These are phyloP conservation scores for Cercospora zeae-maydis DNA, from an alignment of 2,329 filamentous ascomycete species.

Conservation along the genomic window DNA sequence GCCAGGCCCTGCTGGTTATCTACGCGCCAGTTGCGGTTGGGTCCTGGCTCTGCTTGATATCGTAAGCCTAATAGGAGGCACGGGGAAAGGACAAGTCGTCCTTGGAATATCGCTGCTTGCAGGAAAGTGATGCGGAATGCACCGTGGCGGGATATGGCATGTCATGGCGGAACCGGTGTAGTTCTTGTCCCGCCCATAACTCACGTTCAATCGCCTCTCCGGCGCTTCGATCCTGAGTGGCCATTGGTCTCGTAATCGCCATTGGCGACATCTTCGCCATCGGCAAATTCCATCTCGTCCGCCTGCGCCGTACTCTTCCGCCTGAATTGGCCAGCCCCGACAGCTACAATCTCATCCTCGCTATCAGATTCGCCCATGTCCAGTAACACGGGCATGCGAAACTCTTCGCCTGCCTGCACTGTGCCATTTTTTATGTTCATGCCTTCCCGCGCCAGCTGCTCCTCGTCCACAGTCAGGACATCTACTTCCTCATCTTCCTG, in stretches of 20 bases:
- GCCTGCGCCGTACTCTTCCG: conserved; percentile 60
- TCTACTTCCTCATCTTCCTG: conserved; percentile 92
- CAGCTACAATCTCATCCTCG: conserved; percentile 75
- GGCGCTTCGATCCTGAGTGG: conserved; percentile 24
- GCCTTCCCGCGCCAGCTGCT: conserved; percentile 40
- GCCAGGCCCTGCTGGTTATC: too few species aligned
- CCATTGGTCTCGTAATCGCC: conserved; percentile 26
- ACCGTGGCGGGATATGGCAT: not conserved
- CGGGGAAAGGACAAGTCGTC: too few species aligned
- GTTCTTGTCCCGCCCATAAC: not conserved
- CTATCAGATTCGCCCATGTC: conserved; percentile 92
- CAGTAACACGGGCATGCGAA: conserved; percentile 88
- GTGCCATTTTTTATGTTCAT: conserved; percentile 47
- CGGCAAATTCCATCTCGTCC: conserved; percentile 48
- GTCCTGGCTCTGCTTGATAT: too few species aligned
- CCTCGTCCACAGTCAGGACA: conserved; percentile 71
- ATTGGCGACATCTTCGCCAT: conserved; percentile 25
- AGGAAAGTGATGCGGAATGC: not conserved
- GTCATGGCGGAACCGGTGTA: not conserved
- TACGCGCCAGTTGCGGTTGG: too few species aligned
- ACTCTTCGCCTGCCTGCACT: conserved; percentile 54
- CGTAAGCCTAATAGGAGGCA: too few species aligned
- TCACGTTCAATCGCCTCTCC: conserved; percentile 22
- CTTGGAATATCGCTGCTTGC: too few species aligned
- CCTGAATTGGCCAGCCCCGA: conserved; percentile 76